Base-by-base conservation (phyloP, 2,329 filamentous ascomycete genomes). In the Xylariomycetidae sp. region DNA sequence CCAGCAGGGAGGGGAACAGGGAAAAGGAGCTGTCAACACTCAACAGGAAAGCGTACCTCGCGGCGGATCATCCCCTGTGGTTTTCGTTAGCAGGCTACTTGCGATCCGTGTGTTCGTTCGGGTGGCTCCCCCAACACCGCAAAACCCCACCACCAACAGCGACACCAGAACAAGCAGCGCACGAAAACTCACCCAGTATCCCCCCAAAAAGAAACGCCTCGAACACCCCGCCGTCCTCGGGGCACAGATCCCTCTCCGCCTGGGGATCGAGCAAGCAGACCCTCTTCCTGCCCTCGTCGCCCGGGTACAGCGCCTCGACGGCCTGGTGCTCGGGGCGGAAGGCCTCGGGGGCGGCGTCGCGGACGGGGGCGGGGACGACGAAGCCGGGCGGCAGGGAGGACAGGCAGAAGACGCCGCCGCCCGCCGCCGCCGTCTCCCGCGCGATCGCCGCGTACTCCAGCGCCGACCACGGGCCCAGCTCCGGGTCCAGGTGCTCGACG, bases 121-220 rank as follows among this genome's bases (percentile, higher is more conserved):
- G n/a, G n/a, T n/a, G n/a, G n/a, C n/a, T n/a, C n/a, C n/a, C n/a
- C n/a, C n/a, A n/a, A n/a, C n/a, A n/a, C n/a, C n/a, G n/a, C 16
- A 36, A 25, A 17, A 17, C 12, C 25, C 6, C 16, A 35, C 14
- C 32, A 25, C 6, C 33, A 27, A 40, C 42, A 37, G 32, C 38
- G 27, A 14, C 20, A 18, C 5, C 6, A 22, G 16, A 25, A 36
- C 13, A 31, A 7, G 14, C 14, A 33, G 8, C 19, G 25, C 18
- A 16, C 12, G 5, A 9, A 19, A 34, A 58, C 68, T 54, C 67
- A 92, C 88, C 92, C 42, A 98, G 66, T 52, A 98, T 98, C 10
- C 92, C 92, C 28, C 92, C 92, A 63, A 98, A 98, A 28, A 98
- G 65, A 56, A 96, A 98, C 8, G 85, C 82, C 52, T 94, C 86